A percentile compares a stretch with the other conserved stretches of the same genome.
Conservation (phyloP, 129 eudicot genomes). For the Heracleum sosnowskyi region DNA sequence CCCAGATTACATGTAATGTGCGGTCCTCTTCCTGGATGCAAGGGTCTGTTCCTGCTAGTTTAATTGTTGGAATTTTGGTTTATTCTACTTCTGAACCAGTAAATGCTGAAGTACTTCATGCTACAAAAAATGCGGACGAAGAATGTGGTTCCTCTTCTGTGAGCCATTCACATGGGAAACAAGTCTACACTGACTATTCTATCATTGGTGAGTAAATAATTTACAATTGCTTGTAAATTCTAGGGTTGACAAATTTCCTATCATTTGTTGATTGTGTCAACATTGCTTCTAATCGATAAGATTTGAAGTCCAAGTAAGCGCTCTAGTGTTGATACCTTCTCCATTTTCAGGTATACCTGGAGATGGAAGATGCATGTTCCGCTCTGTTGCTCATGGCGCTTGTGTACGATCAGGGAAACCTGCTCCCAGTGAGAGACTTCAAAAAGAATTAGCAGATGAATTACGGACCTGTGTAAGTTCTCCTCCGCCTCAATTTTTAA, state of each 20-base stretch:
- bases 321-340: slow-evolving; percentile 15
- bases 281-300: neutral
- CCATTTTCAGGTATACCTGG: slow-evolving; percentile 53
- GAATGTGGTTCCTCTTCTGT: slow-evolving; percentile 35
- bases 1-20: slow-evolving; percentile 38
- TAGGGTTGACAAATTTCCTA: neutral
- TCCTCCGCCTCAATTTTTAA: neutral
- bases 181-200: slow-evolving; percentile 69
- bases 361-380: slow-evolving; percentile 94
- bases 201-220: slow-evolving; percentile 54
- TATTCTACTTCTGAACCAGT: slow-evolving; percentile 47
- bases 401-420: slow-evolving; percentile 72
- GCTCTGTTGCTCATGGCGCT: slow-evolving; percentile 95
- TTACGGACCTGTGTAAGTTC: slow-evolving; percentile 61
- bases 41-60: slow-evolving; percentile 36
- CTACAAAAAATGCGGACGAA: slow-evolving; percentile 24
- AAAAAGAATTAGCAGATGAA: slow-evolving; percentile 84
- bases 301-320: neutral
- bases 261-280: neutral
- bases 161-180: slow-evolving; percentile 63
- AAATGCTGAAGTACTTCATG: slow-evolving; percentile 46
- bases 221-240: neutral
- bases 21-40: slow-evolving; percentile 46
- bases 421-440: slow-evolving; percentile 76
- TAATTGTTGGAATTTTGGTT: slow-evolving; percentile 51